phyloP scores from a whole-genome alignment of 805 yeast species.

The Cyberlindnera meyerae region DNA sequence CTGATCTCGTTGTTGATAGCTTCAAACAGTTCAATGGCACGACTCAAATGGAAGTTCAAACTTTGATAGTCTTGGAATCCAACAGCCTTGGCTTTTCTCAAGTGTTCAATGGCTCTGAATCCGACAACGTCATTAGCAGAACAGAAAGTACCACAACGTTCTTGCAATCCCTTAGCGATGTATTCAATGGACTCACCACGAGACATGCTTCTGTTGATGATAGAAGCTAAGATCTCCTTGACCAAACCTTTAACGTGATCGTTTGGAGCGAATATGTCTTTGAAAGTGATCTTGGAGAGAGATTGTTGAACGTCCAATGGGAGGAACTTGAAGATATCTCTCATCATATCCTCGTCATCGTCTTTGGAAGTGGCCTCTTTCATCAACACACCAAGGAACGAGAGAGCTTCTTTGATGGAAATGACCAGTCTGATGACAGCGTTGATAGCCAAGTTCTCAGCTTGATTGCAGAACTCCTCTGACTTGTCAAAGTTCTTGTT shows the following conservation, averaged over 20 bases:
- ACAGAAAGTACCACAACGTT: constrained; percentile 91
- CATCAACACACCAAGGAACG: constrained; percentile 75
- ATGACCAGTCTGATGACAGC: constrained; percentile 70
- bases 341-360: constrained; percentile 30
- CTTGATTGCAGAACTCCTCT: constrained; percentile 72
- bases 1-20: constrained; percentile 75
- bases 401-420: constrained; percentile 82
- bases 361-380: constrained; percentile 54
- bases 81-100: constrained; percentile 78
- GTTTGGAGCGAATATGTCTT: constrained; percentile 71
- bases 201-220: constrained; percentile 81
- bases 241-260: constrained; percentile 52
- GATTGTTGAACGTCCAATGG: constrained; percentile 63
- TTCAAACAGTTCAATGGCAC: constrained; percentile 72
- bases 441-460: constrained; percentile 85
- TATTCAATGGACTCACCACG: constrained; percentile 92
- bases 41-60: constrained; percentile 56
- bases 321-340: constrained; percentile 65
- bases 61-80: constrained; percentile 71
- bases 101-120: constrained; percentile 88
- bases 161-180: constrained; percentile 82
- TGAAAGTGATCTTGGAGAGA: constrained; percentile 61
- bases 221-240: constrained; percentile 81
- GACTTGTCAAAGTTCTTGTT: constrained; percentile 29
- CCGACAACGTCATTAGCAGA: constrained; percentile 90